Conservation (phyloP, 2,329 filamentous ascomycete genomes). For the Aspergillus unguis region DNA sequence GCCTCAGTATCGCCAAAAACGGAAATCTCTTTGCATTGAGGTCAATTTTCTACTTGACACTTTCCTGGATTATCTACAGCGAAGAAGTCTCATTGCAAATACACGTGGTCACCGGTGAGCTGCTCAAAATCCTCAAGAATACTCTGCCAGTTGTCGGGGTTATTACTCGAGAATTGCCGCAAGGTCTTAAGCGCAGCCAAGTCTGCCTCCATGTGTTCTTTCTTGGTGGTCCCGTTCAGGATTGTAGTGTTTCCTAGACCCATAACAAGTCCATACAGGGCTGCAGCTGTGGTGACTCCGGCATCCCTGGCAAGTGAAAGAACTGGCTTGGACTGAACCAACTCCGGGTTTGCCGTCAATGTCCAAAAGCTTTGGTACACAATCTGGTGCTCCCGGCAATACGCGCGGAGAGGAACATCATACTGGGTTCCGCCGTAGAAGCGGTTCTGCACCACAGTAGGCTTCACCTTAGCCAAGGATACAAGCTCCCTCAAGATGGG, state of each 20-base stretch:
- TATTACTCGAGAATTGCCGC: conserved; percentile 42
- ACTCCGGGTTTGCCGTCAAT: conserved; percentile 55
- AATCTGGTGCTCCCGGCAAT: conserved; percentile 52
- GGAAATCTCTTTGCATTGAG: not conserved
- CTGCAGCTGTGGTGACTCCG: conserved; percentile 45
- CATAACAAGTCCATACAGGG: conserved; percentile 57
- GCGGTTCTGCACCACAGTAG: conserved; percentile 70
- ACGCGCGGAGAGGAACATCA: conserved; percentile 59
- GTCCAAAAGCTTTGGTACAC: conserved; percentile 62
- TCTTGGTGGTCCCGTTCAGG: conserved; percentile 57
- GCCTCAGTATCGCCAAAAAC: not conserved
- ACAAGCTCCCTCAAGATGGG: conserved; percentile 53
- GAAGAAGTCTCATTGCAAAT: conserved; percentile 3
- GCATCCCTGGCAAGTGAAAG: conserved; percentile 46
- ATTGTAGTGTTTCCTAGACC: conserved; percentile 50
- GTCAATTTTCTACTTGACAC: not conserved
- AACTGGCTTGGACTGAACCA: conserved; percentile 51
- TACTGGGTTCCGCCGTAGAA: conserved; percentile 61
- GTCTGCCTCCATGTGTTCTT: conserved; percentile 52
- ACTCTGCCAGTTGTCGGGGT: conserved; percentile 50
- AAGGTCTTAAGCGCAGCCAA: conserved; percentile 44
- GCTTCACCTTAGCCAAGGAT: conserved; percentile 47
- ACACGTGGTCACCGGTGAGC: conserved; percentile 31
- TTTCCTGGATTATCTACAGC: not conserved
- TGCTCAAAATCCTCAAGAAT: conserved; percentile 50